Conservation (phyloP, 495 filamentous ascomycete genomes). For the Tuber magnatum region DNA sequence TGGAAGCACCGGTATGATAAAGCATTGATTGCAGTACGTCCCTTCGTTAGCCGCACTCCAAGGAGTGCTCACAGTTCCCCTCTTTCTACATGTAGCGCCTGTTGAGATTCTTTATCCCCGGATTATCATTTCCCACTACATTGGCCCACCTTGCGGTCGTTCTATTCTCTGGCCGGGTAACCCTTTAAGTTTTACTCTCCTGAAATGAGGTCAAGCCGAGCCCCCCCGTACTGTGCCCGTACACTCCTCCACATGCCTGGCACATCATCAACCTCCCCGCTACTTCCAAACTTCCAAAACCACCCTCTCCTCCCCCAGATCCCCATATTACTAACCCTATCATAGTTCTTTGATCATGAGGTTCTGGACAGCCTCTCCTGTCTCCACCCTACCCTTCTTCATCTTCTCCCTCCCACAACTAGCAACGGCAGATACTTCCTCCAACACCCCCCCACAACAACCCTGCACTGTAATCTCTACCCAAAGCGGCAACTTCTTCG, state of each 20-base stretch:
- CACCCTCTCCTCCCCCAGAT: slow-evolving; percentile 4
- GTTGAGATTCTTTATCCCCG: neutral
- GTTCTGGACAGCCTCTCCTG: slow-evolving; percentile 32
- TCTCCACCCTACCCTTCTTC: slow-evolving; percentile 8
- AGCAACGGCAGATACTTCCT: slow-evolving; percentile 14
- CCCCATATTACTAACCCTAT: neutral
- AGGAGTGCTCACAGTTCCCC: neutral
- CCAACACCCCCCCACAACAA: slow-evolving; percentile 34
- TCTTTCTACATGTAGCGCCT: neutral
- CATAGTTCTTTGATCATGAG: slow-evolving; percentile 20
- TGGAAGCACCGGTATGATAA: neutral
- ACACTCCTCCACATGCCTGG: neutral
- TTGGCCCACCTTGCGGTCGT: neutral
- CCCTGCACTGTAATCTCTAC: slow-evolving; percentile 76
- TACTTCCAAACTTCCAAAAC: neutral
- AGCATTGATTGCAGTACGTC: neutral
- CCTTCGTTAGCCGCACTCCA: neutral
- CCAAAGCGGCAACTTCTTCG: slow-evolving; percentile 74
- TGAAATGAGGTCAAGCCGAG: neutral
- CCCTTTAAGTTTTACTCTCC: neutral
- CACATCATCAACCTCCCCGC: neutral
- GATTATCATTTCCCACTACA: neutral
- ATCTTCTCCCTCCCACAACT: slow-evolving; percentile 9
- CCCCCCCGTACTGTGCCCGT: neutral
- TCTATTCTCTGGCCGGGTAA: neutral